Base-by-base conservation (phyloP, 140 eudicot species). In the Senecio squalidus region DNA sequence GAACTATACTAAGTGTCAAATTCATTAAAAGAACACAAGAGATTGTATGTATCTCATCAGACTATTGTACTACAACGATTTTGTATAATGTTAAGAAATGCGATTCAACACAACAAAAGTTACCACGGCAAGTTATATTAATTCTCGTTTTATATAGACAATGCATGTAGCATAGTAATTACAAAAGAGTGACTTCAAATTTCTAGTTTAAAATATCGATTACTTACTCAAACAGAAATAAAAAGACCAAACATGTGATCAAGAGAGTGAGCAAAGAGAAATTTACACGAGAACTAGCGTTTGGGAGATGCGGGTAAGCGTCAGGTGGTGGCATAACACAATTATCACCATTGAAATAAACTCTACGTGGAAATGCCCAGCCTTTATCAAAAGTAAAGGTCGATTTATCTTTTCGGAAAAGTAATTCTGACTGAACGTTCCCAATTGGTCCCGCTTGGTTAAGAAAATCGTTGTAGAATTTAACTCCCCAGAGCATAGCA, bases 241-340 rank as follows among this genome's bases (percentile, higher is more conserved):
- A 77, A 55, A 76, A 61, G 9, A 65, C 62, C 47, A 85, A 10
- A 45, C 44, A 73, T n/a, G 66, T 39, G 29, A 46, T 40, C 31
- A 64, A 33, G 36, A 86, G 68, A 28, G 71, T 23, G 4, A 86
- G 62, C 22, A 76, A 33, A 2, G 84, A 74, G 41, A 71, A 45
- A 21, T 67, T 53, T 48, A 63, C 68, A n/a, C 69, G 77, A 24
- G 80, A 16, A 23, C 82, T 36, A 23, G 81, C 69, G 18, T 79
- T 91, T 22, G 96, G 96, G 53, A 92, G 64, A 74, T 73, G 80
- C 21, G 98, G 98, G 63, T 92, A 87, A 26, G 89, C 77, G 23
- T 92, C 96, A 0, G 96, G 96, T 30, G 96, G 96, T 18, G 98
- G 98, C 98, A 92, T 92, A 34, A 87, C 96, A 33, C 98, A 92